Evolutionary conservation across 495 filamentous ascomycete species (phyloP).

Genomic region (Neurospora sp.): DNA sequence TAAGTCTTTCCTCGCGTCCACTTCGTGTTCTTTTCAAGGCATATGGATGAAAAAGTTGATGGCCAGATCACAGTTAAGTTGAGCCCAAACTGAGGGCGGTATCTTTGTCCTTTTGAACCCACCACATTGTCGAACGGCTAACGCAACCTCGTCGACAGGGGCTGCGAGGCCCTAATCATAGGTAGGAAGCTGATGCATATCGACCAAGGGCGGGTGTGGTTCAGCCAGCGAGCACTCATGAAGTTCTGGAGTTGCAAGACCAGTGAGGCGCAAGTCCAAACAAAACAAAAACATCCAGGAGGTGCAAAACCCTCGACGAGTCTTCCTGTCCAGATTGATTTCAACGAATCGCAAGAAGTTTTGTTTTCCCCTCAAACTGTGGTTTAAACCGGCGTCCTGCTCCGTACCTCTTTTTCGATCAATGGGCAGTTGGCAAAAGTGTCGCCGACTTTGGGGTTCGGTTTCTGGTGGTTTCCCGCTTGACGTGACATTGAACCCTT

Average conservation of each 20-base stretch:
- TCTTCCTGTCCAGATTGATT: background rate
- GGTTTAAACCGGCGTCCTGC: background rate
- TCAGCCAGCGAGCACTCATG: too few relatives aligned
- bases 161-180: too few relatives aligned
- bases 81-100: too few relatives aligned
- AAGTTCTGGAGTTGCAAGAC: background rate
- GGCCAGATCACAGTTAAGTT: background rate
- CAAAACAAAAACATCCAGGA: too few relatives aligned
- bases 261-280: background rate
- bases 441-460: background rate
- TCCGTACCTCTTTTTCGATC: background rate
- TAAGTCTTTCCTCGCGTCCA: background rate
- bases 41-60: background rate
- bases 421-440: background rate
- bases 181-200: too few relatives aligned
- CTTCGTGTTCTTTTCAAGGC: background rate
- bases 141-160: too few relatives aligned
- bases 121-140: too few relatives aligned
- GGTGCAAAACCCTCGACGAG: background rate
- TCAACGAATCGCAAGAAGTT: background rate
- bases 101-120: too few relatives aligned
- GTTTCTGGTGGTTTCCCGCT: background rate
- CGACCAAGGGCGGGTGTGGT: too few relatives aligned
- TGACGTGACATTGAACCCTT: background rate
- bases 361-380: background rate